These are phyloP conservation scores for Metarhizium rileyi DNA, from an alignment of 2,329 filamentous ascomycete genomes.

Conservation along the genomic window DNA sequence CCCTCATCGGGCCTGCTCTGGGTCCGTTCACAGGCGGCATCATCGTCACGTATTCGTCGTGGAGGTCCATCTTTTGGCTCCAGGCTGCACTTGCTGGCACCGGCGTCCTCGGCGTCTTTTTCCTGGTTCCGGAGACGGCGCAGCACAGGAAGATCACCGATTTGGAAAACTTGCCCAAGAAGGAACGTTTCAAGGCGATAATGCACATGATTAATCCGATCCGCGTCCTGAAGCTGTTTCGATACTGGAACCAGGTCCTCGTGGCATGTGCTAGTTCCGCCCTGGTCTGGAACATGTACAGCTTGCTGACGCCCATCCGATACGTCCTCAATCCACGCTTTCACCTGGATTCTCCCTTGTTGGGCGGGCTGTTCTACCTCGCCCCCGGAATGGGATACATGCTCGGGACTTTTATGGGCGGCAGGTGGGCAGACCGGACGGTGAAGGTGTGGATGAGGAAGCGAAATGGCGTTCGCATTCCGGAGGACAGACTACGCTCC, in stretches of 20 bases:
- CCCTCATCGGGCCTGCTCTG: slow-evolving; percentile 60
- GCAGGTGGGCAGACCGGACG: slow-evolving; percentile 57
- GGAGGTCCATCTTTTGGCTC: slow-evolving; percentile 71
- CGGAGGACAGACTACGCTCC: slow-evolving; percentile 58
- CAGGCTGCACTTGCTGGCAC: slow-evolving; percentile 58
- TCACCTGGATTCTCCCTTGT: slow-evolving; percentile 53
- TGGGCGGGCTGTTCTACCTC: slow-evolving; percentile 64
- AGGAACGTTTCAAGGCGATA: slow-evolving; percentile 42
- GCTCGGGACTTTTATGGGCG: slow-evolving; percentile 60
- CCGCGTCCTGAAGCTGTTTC: slow-evolving; percentile 52
- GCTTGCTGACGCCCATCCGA: slow-evolving; percentile 54
- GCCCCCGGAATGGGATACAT: slow-evolving; percentile 64
- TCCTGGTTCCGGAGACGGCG: slow-evolving; percentile 65
- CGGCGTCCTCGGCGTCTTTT: slow-evolving; percentile 48
- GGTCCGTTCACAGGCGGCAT: slow-evolving; percentile 65
- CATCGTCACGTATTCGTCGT: slow-evolving; percentile 63
- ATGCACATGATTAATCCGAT: slow-evolving; percentile 57
- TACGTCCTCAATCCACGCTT: slow-evolving; percentile 69
- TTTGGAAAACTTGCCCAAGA: slow-evolving; percentile 41
- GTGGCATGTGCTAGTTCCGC: slow-evolving; percentile 47
- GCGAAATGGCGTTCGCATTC: slow-evolving; percentile 47
- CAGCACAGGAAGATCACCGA: slow-evolving; percentile 54
- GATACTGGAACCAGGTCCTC: slow-evolving; percentile 59
- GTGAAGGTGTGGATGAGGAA: slow-evolving; percentile 56
- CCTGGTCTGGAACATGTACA: slow-evolving; percentile 65